Percentiles rank a stretch among this genome's conserved stretches.
Conservation (phyloP, 2,329 filamentous ascomycete genomes). For the Colletotrichum filicis region DNA sequence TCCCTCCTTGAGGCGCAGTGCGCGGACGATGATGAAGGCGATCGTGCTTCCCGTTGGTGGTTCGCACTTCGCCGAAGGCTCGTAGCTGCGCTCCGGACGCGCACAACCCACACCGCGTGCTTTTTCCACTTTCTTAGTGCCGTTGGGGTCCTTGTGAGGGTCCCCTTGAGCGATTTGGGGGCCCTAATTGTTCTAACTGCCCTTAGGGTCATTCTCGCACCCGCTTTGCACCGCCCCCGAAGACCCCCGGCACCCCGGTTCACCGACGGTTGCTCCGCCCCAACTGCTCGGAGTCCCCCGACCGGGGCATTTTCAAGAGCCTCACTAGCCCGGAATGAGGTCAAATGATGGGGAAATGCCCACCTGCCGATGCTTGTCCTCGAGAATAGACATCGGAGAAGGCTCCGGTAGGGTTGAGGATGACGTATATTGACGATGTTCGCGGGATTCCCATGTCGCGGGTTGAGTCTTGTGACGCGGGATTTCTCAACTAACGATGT, state of each 20-base stretch:
- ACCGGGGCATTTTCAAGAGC: slow-evolving; percentile 19
- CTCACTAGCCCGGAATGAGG: slow-evolving; percentile 20
- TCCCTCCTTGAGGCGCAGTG: slow-evolving; percentile 26
- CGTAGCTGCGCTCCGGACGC: background rate
- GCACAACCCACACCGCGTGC: background rate
- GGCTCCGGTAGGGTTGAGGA: slow-evolving; percentile 1
- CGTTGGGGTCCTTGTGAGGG: background rate
- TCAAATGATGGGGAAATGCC: slow-evolving; percentile 6
- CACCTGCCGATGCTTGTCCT: slow-evolving; percentile 29
- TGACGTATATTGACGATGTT: slow-evolving; percentile 11
- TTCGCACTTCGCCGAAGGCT: slow-evolving; percentile 10
- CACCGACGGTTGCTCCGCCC: slow-evolving; percentile 30
- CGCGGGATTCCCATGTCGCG: background rate
- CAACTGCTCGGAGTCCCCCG: slow-evolving; percentile 19
- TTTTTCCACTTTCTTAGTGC: slow-evolving; percentile 26
- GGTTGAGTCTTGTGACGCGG: background rate
- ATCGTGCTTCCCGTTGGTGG: slow-evolving; percentile 22
- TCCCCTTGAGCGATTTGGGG: background rate
- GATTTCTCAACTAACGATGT: background rate
- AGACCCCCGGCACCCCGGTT: slow-evolving; percentile 15
- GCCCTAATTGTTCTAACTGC: too few species aligned
- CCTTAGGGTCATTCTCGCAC: background rate
- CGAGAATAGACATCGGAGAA: slow-evolving; percentile 5
- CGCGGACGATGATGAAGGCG: slow-evolving; percentile 17
- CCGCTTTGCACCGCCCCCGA: slow-evolving; percentile 13